Evolutionary conservation across 495 filamentous ascomycete species (phyloP).

Genomic region (Hyaloscypha variabilis): DNA sequence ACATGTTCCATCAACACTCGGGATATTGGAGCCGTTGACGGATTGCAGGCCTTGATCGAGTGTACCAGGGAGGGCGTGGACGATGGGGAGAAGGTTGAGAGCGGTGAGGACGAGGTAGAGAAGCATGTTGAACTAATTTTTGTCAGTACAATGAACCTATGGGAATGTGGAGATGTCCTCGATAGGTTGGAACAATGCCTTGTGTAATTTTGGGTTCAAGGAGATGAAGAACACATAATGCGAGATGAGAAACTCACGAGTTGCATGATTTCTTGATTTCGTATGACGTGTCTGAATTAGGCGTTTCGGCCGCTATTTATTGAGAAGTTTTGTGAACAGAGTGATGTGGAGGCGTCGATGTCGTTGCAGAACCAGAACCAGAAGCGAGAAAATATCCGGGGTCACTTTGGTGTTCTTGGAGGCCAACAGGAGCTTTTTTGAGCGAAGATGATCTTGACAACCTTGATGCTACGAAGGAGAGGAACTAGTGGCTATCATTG

Average conservation of each 20-base stretch:
- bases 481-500: no score
- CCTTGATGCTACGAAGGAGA: no score
- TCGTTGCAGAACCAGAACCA: no score
- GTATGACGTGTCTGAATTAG: neutral
- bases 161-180: neutral
- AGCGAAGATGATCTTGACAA: no score
- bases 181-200: no score
- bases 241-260: neutral
- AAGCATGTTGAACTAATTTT: neutral
- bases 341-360: no score
- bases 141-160: neutral
- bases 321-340: no score
- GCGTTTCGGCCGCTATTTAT: neutral
- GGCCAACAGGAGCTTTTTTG: no score
- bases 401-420: no score
- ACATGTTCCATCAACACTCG: slow-evolving; percentile 8
- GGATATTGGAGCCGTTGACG: neutral
- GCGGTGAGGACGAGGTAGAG: neutral
- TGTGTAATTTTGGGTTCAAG: no score
- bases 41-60: neutral
- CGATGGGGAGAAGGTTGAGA: neutral
- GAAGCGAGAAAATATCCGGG: no score
- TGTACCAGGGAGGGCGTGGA: neutral
- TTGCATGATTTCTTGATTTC: neutral
- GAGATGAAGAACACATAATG: no score